A percentile compares a stretch with the other conserved stretches of the same genome.
phyloP scores from a whole-genome alignment of 352 stramenopile species.

The Pythium aristosporum region DNA sequence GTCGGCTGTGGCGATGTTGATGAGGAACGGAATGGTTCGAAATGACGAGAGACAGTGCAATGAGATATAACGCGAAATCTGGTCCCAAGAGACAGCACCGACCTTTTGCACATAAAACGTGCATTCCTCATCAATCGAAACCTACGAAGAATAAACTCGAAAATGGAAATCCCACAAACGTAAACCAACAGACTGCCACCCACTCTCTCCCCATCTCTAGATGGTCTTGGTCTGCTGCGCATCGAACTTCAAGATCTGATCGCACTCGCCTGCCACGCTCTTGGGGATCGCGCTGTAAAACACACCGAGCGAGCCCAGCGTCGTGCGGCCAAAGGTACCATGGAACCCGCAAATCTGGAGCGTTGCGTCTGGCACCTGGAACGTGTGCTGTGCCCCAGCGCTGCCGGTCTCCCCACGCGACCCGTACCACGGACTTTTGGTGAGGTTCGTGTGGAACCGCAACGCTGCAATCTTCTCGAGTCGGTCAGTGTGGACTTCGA shows the following conservation, averaged over 20 bases:
- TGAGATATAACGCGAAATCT: not conserved
- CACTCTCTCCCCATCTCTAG: not conserved
- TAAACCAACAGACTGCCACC: not conserved
- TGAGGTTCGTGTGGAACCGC: constrained; percentile 34
- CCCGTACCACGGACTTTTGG: constrained; percentile 34
- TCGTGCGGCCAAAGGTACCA: constrained; percentile 18
- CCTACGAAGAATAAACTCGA: not conserved
- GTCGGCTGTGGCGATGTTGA: not conserved
- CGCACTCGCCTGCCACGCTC: not conserved
- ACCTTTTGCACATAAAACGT: constrained; percentile 4
- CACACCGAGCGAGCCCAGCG: constrained; percentile 21
- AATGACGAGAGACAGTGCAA: not conserved
- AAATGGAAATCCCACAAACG: not conserved
- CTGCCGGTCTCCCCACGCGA: not conserved
- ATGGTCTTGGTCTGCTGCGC: constrained; percentile 1
- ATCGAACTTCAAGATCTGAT: not conserved
- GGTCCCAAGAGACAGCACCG: not conserved
- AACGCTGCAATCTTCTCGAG: constrained; percentile 19
- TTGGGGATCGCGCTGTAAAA: constrained; percentile 16
- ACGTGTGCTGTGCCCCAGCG: not conserved
- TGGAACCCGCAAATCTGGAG: constrained; percentile 28
- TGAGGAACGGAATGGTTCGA: not conserved
- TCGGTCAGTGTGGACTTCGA: constrained; percentile 20
- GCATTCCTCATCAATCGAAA: not conserved
- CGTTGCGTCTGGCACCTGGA: constrained; percentile 4